Evolutionary conservation across 257 asterid species (phyloP).

Genomic region (Nicotiana otophora): DNA sequence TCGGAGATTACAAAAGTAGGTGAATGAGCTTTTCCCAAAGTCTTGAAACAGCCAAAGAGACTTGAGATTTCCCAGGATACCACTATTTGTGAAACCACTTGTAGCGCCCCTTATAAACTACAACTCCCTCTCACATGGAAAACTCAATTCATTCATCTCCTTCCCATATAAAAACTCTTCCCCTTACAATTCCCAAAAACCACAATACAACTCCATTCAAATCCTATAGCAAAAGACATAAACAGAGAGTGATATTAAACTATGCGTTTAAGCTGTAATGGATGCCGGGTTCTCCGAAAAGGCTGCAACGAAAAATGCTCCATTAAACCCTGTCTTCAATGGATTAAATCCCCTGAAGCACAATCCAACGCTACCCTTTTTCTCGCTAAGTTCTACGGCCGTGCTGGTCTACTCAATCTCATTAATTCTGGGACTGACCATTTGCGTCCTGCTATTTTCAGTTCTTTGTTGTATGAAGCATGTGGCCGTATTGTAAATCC

Average conservation of each 20-base stretch:
- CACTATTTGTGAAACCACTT: slow-evolving; percentile 23
- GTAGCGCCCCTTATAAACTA: slow-evolving; percentile 17
- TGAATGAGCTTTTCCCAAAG: neutral
- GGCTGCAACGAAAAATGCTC: slow-evolving; percentile 34
- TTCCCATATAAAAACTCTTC: neutral
- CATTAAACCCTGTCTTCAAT: slow-evolving; percentile 34
- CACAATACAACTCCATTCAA: neutral
- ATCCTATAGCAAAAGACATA: no score
- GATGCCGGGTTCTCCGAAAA: slow-evolving; percentile 43
- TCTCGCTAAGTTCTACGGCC: slow-evolving; percentile 44
- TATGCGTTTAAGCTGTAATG: slow-evolving; percentile 47
- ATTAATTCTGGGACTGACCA: slow-evolving; percentile 34
- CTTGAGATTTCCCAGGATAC: slow-evolving; percentile 11
- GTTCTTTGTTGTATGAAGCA: slow-evolving; percentile 38
- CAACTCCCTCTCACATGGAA: neutral
- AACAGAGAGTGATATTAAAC: neutral
- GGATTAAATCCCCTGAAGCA: slow-evolving; percentile 40
- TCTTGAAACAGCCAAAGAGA: slow-evolving; percentile 12
- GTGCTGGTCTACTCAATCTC: slow-evolving; percentile 44
- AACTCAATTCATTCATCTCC: neutral
- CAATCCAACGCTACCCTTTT: slow-evolving; percentile 44
- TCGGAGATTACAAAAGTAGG: neutral
- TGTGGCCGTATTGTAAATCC: slow-evolving; percentile 45
- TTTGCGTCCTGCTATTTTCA: slow-evolving; percentile 32
- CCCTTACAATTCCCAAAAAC: neutral